Evolutionary conservation across 202 grass and related monocot species (phyloP), one percentile per base, ranked within the genome.

Genomic region (Elaeis oleifera): DNA sequence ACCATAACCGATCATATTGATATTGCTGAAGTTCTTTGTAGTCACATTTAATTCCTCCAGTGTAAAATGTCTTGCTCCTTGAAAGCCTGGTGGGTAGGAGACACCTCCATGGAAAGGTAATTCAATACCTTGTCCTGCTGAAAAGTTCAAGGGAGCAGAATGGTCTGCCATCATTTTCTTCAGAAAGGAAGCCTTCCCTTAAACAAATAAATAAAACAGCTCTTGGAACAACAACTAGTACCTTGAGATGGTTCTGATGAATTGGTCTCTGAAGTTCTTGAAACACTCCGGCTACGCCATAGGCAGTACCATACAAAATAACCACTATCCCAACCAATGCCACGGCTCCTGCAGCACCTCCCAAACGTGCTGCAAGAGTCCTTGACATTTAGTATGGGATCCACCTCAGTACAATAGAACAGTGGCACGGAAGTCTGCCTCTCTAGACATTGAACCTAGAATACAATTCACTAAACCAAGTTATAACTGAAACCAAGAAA

Each of bases 291-390:
- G 32, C 1, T 28, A 44, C 21, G 66, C 60, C 48, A 29, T 19
- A 99, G 54, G 62, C 67, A 84, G 77, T 89, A 77, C 44, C 79
- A 54, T 55, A 80, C 55, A 22, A 80, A 48, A 73, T 19, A 75
- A 78, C 61, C 44, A 80, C 59, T 68, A 81, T 11, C 27, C 76
- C 69, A 62, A 89, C 32, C 60, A 99, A 60, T 56, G 50, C 61
- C 80, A 89, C 74, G 23, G 77, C 82, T 89, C 87, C 91, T 83
- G 79, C 80, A 74, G 94, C 88, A 66, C 75, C 85, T 86, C 77
- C 88, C 53, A 99, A 60, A 80, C 70, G 75, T 84, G 73, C 82
- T 69, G 70, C 75, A 84, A 99, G 85, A 86, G 78, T 31, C 66
- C 39, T 53, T 87, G 85, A 76, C 94, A 99, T 99, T 78, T 99